Base-by-base conservation (phyloP, 257 asterid species). In the Verbascum thapsus region DNA sequence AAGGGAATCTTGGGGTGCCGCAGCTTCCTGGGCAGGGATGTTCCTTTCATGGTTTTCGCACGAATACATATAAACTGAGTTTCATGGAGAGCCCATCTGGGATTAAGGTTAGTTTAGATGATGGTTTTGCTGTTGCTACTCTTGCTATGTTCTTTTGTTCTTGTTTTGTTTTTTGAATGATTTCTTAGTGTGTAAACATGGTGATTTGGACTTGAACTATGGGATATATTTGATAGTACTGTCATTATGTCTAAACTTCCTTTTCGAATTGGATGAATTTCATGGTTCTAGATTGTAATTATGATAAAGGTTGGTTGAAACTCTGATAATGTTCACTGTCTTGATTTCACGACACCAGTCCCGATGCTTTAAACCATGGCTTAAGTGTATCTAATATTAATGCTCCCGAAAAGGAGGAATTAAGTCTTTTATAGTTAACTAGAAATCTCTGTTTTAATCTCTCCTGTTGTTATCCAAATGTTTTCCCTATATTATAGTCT, bases 21-120 rank as follows among this genome's bases (percentile, higher is more conserved):
- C 94, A 80, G 69, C 81, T 89, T 57, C 95, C 99, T 51, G 96
- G 97, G 43, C 96, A 94, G 71, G 95, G 99, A 10, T 90, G 99
- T 73, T 94, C 96, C 2, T 90, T 94, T 72, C 96, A 94, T 69
- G 84, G 99, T 78, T 94, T 94, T 68, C 74, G 88, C 9, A 94
- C 97, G 20, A 87, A 94, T 80, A 90, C 96, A 0, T 94, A 89
- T 74, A 94, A 85, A 64, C 76, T 90, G 51, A 87, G 90, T 73
- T 90, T 94, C 75, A 84, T 94, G 97, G 97, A 94, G 83, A 90
- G 83, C 35, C 97, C 97, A 42, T 94, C 97, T 23, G 99, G 99
- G 64, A 81, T 94, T 35, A 90, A 94, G 97, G 99, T 88, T 7
- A 60, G 83, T 75, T 72, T 26, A 38, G 65, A 44, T 49, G 34